Base-by-base conservation (phyloP, 805 yeast genomes). In the Candida peoriensis region DNA sequence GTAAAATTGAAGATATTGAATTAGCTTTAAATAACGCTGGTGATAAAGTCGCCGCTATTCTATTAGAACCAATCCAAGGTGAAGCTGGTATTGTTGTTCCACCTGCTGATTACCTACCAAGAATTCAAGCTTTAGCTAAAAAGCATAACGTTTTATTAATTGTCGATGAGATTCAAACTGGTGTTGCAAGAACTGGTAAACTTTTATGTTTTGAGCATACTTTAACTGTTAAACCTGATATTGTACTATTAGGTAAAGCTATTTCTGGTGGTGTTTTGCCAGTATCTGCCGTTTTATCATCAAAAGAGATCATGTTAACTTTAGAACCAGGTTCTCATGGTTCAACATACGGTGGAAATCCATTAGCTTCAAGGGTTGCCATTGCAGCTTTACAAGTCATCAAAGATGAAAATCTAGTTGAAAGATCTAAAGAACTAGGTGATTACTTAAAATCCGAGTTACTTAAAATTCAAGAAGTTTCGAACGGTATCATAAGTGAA, bases 61-160 rank as follows among this genome's bases (percentile, higher is more conserved):
- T 90, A 45, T 75, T 90, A 50, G 97, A 90, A 66, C 97, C 97
- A 43, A 89, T 89, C 54, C 97, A 90, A 62, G 97, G 97, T 60
- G 97, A 90, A 61, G 97, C 97, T 22, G 97, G 97, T 49, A 90
- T 90, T 47, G 90, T 89, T 19, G 96, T 89, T 18, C 97, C 97
- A 35, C 93, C 93, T 46, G 64, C 58, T 32, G 94, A 76, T 51
- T 90, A 89, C 66, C 72, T 90, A 47, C 62, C 78, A 34, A 66
- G 70, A 50, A 96, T 89, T 21, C 74, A 75, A 47, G 78, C 64
- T 36, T 69, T 87, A 43, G 87, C 96, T 68, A 76, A 76, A 52
- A 65, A 87, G 62, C 70, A 89, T 72, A 88, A 90, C 53, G 89
- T 86, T 22, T 68, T 90, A 57, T 74, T 90, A 52, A 89, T 90